Percentiles rank a stretch among this genome's conserved stretches.
Conservation (phyloP, 352 stramenopile genomes). For the Phytophthora pseudosyringae region DNA sequence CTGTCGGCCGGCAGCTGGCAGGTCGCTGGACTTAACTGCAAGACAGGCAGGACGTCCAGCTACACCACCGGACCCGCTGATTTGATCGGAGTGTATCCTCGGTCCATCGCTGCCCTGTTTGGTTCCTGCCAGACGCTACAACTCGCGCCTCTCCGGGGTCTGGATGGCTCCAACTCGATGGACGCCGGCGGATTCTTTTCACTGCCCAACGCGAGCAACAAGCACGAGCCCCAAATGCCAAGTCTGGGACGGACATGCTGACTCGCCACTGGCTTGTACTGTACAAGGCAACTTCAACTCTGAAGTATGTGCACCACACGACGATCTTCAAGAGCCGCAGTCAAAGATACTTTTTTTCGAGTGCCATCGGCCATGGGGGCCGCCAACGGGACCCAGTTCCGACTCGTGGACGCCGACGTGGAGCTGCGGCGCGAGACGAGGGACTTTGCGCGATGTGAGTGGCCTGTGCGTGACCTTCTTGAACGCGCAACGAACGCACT, state of each 20-base stretch:
- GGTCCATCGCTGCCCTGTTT: not conserved
- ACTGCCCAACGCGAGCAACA: no score
- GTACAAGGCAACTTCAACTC: conserved; percentile 15
- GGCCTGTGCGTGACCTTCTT: not conserved
- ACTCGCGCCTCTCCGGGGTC: no score
- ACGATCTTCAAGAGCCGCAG: conserved; percentile 28
- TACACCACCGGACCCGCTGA: not conserved
- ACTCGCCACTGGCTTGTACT: no score
- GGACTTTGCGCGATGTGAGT: conserved; percentile 79
- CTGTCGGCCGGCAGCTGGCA: not conserved
- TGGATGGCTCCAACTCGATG: no score
- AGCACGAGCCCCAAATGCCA: no score
- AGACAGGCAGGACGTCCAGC: conserved; percentile 10
- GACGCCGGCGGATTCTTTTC: no score
- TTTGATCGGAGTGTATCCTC: conserved; percentile 9
- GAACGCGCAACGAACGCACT: not conserved
- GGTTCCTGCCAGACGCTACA: no score
- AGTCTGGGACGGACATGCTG: no score
- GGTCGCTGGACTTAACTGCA: conserved; percentile 27
- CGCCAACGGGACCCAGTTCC: conserved; percentile 55
- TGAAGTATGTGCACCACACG: conserved; percentile 24
- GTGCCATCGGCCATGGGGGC: conserved; percentile 49
- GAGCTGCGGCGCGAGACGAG: conserved; percentile 77
- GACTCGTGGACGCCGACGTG: conserved; percentile 61
- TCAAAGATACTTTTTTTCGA: conserved; percentile 23